Evolutionary conservation across 805 yeast species (phyloP), one percentile per base, ranked within the genome.

Genomic region (Danielozyma ontarioensis): DNA sequence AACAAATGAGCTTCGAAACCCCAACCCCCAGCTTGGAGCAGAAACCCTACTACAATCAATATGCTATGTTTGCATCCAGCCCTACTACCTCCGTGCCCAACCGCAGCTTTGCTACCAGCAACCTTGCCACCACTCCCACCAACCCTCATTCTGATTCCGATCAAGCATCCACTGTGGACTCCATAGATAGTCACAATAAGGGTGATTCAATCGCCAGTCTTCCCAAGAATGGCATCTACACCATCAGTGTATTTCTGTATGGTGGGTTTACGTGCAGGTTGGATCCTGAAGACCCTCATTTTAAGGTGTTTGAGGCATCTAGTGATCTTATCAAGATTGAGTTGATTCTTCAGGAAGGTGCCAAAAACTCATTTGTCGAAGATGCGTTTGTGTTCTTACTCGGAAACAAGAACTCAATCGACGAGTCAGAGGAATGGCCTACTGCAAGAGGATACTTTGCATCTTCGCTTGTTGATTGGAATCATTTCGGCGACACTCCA

Each of bases 381-480:
- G 52, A 47, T 17, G 58, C 58, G 2, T 28, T 48, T 13, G 41
- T 55, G 3, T 40, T 39, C 22, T 33, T 31, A 4, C 38, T 35
- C 21, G 35, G 19, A 28, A 17, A 28, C 40, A 27, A 10, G 23
- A 13, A 33, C 12, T 13, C 16, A 5, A 28, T 17, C 31, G 23
- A 25, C 6, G 41, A 33, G 10, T 36, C 34, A 4, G 36, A 27
- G 4, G n/a, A 27, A 4, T 46, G 60, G 52, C 72, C 72, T 0
- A 33, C 50, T 2, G 62, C 68, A 4, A 42, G 72, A 42, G 72
- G 71, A 1, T 64, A 45, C 41, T 62, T 57, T 41, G 71, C 71
- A 0, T 48, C 37, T 28, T 36, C 58, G 2, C 42, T 66, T 28
- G 50, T 64, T 3, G 53, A 58, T 31, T 29, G 51, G 34, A 42